Conservation (phyloP, 371 early-diverging fungal genomes). For the Apophysomyces sp. region DNA sequence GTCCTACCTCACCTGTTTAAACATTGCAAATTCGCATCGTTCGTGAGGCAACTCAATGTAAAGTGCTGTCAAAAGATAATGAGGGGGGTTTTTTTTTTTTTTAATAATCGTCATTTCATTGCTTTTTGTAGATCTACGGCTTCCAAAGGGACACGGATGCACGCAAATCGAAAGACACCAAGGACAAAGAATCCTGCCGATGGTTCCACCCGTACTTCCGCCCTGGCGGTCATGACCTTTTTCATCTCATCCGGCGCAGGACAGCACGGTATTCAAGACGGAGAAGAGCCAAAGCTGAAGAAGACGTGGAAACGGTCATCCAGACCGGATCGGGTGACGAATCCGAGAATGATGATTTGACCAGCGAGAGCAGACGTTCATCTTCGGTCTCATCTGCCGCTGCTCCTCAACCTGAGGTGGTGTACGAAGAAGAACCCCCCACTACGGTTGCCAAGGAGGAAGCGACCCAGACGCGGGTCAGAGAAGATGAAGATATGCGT, state of each 20-base stretch:
- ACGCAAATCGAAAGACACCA: slow-evolving; percentile 52
- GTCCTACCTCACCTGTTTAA: slow-evolving; percentile 52
- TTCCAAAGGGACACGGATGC: slow-evolving; percentile 58
- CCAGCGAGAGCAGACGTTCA: slow-evolving; percentile 9
- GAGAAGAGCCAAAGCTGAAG: slow-evolving; percentile 21
- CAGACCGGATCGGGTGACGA: slow-evolving; percentile 37
- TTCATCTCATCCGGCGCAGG: slow-evolving; percentile 49
- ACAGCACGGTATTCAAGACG: slow-evolving; percentile 39
- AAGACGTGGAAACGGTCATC: slow-evolving; percentile 40
- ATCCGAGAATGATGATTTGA: slow-evolving; percentile 27
- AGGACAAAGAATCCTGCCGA: slow-evolving; percentile 50
- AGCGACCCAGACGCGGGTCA: background rate
- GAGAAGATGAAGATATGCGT: slow-evolving; percentile 2
- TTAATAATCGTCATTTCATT: background rate
- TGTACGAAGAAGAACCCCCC: background rate
- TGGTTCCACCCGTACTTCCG: slow-evolving; percentile 53
- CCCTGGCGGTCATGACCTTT: slow-evolving; percentile 47
- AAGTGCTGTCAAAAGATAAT: slow-evolving; percentile 6
- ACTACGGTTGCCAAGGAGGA: background rate
- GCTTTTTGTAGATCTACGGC: slow-evolving; percentile 43
- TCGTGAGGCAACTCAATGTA: slow-evolving; percentile 56
- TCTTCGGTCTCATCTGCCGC: slow-evolving; percentile 17
- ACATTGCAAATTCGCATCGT: slow-evolving; percentile 58
- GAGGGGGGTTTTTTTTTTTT: background rate
- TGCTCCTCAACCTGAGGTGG: slow-evolving; percentile 1